Percentiles rank a stretch among this genome's conserved stretches.
Conservation (phyloP, 2,329 filamentous ascomycete genomes). For the Fragosphaeria purpurea region DNA sequence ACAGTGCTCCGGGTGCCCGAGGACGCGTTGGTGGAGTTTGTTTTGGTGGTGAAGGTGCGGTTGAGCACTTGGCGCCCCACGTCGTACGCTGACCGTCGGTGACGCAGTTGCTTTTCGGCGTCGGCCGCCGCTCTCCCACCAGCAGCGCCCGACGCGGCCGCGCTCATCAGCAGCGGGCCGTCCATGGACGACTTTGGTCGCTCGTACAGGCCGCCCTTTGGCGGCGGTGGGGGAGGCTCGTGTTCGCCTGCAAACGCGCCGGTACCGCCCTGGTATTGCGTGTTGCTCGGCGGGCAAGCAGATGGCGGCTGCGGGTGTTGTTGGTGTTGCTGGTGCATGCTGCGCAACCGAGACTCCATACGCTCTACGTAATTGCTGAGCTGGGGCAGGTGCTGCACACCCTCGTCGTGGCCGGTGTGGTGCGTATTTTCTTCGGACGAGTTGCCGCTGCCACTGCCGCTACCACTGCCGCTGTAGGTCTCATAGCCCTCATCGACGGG, state of each 20-base stretch:
- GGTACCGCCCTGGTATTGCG: conserved; percentile 18
- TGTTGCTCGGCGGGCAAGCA: not conserved
- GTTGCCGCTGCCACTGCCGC: conserved; percentile 23
- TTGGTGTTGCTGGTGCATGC: conserved; percentile 53
- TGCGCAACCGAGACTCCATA: conserved; percentile 75
- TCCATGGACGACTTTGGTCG: conserved; percentile 52
- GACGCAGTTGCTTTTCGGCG: conserved; percentile 38
- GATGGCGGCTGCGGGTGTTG: not conserved
- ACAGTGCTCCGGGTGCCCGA: conserved; percentile 58
- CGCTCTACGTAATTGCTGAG: conserved; percentile 80
- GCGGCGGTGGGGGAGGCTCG: conserved; percentile 44
- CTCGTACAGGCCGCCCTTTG: conserved; percentile 31
- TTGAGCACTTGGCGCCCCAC: conserved; percentile 59
- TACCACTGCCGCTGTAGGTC: conserved; percentile 37
- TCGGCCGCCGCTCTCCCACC: conserved; percentile 17
- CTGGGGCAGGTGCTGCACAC: conserved; percentile 54
- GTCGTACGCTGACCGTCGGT: conserved; percentile 71
- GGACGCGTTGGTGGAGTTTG: conserved; percentile 70
- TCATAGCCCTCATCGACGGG: conserved; percentile 50
- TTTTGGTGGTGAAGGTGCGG: conserved; percentile 81
- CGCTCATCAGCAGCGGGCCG: conserved; percentile 27
- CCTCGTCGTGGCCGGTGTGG: conserved; percentile 29
- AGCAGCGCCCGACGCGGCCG: conserved; percentile 7
- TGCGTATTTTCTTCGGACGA: conserved; percentile 38
- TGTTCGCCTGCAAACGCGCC: conserved; percentile 33